These are phyloP conservation scores for Exidia glandulosa DNA, from an alignment of 768 basidiomycete genomes.

Conservation along the genomic window DNA sequence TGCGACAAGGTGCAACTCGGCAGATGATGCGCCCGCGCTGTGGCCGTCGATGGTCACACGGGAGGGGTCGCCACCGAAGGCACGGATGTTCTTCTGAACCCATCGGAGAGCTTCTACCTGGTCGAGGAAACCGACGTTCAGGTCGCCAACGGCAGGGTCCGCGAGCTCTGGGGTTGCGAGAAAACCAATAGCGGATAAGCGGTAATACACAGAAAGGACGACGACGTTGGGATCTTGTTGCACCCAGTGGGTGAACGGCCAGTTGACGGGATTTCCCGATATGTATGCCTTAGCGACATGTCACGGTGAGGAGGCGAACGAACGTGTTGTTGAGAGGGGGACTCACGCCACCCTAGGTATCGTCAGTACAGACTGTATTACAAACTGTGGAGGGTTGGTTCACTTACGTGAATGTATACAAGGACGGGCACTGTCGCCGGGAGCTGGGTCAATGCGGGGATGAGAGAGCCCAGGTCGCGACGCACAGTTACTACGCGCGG, in stretches of 20 bases:
- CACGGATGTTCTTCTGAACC: conserved; percentile 26
- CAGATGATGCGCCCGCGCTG: conserved; percentile 41
- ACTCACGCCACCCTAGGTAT: not conserved
- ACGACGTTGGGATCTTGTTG: conserved; percentile 49
- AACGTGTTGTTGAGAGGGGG: conserved; percentile 3
- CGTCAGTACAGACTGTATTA: not conserved
- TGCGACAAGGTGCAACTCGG: conserved; percentile 48
- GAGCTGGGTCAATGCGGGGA: not conserved
- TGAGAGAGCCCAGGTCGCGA: not conserved
- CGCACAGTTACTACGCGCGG: conserved; percentile 36
- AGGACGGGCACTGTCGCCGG: conserved; percentile 26
- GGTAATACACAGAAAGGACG: conserved; percentile 57
- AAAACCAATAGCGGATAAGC: conserved; percentile 54
- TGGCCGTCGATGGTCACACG: conserved; percentile 45
- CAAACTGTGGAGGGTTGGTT: conserved; percentile 10
- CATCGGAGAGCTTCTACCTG: conserved; percentile 33
- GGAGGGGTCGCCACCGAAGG: conserved; percentile 29
- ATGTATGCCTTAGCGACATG: conserved; percentile 32
- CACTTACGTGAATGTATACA: conserved; percentile 32
- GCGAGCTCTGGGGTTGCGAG: conserved; percentile 38
- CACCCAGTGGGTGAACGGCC: conserved; percentile 58
- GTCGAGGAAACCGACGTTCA: conserved; percentile 44
- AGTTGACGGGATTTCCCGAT: conserved; percentile 50
- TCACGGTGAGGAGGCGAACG: not conserved
- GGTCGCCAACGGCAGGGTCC: conserved; percentile 29